Base-by-base conservation (phyloP, 306 rosid genomes). In the Lathyrus aphaca region DNA sequence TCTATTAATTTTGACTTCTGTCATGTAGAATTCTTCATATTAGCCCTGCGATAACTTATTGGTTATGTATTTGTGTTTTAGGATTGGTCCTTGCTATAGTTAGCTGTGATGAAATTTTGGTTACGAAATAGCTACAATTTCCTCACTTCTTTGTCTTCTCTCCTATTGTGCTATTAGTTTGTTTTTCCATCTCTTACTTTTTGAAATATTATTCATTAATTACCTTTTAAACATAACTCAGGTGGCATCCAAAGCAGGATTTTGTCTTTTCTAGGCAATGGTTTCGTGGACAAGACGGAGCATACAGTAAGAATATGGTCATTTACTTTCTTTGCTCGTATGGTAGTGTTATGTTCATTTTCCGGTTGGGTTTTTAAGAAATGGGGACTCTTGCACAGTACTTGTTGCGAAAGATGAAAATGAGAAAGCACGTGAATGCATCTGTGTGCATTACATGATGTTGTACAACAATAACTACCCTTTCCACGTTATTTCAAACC, bases 251-350 rank as follows among this genome's bases (percentile, higher is more conserved):
- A 70, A 94, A 85, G 82, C 86, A 87, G 80, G 98, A 94, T 86
- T 88, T 94, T 83, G 77, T 94, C 80, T 85, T 90, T 80, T 85
- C 98, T 55, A 83, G 98, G 82, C 97, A 84, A 83, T 94, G 98
- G 98, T 94, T 94, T 84, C 90, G 82, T 8, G 96, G 90, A 73
- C 98, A 94, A 79, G 96, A 94, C 74, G 97, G 97, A 87, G 79
- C 97, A 76, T 94, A 90, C 76, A 94, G 98, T 94, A 94, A 88
- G 98, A 60, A 72, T 21, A 60, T 39, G 69, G 74, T 60, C 49
- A 55, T 74, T 69, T 74, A 17, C 58, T 80, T 37, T 56, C 37
- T 18, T 55, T 69, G 64, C 65, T 48, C 18, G 53, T 29, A 68
- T 42, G 8, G 71, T 30, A 53, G n/a, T 59, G 17, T 71, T 19